These are phyloP conservation scores for Carallia pectinifolia DNA, from an alignment of 345 rosid species.

Conservation along the genomic window DNA sequence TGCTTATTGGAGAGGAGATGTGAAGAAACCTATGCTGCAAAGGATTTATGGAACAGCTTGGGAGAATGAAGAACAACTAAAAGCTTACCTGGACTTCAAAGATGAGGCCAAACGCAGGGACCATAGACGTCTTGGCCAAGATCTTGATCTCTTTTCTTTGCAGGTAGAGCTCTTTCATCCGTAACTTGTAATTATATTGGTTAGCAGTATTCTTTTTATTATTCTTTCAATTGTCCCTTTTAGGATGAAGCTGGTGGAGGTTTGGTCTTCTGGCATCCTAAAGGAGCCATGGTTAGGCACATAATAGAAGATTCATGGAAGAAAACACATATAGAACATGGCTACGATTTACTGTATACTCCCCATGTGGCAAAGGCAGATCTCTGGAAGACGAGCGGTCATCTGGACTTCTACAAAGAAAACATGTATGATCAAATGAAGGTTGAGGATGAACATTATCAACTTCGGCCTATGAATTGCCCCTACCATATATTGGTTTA, in stretches of 20 bases:
- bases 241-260: constrained; percentile 99
- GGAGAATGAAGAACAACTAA: constrained; percentile 86
- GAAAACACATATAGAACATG: constrained; percentile 64
- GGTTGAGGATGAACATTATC: constrained; percentile 60
- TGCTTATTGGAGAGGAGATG: constrained; percentile 99
- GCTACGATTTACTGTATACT: constrained; percentile 79
- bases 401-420: constrained; percentile 89
- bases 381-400: constrained; percentile 96
- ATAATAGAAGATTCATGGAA: constrained; percentile 91
- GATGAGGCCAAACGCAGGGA: constrained; percentile 93
- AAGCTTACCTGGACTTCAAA: constrained; percentile 85
- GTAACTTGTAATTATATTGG: not conserved
- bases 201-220: not conserved
- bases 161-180: constrained; percentile 48
- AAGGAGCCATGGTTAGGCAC: constrained; percentile 80
- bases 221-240: constrained; percentile 5
- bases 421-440: constrained; percentile 95
- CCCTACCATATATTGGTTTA: constrained; percentile 90
- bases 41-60: constrained; percentile 98
- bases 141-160: constrained; percentile 90
- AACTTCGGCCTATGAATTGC: constrained; percentile 97
- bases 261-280: constrained; percentile 98
- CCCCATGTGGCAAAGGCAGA: constrained; percentile 96
- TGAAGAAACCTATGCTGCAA: constrained; percentile 86
- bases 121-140: constrained; percentile 94